Evolutionary conservation across 148 eudicot genomes (phyloP), one percentile per base, ranked within the genome.

Genomic region (Pharnaceum exiguum): DNA sequence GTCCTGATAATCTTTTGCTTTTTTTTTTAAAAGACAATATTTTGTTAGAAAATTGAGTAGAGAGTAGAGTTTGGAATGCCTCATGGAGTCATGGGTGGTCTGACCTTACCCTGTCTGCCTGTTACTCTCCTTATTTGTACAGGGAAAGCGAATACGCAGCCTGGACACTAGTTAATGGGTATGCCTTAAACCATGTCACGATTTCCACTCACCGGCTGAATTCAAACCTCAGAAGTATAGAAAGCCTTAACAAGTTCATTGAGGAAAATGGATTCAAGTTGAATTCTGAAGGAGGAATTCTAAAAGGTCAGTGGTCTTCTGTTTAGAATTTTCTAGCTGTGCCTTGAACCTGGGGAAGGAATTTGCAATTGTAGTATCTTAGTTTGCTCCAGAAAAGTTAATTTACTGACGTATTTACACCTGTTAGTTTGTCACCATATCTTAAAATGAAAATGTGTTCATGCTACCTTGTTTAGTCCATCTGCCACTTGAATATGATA

Each of bases 91-190:
- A 1, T 7, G 10, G 18, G 29, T n/a, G n/a, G 38, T 24, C 15
- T 57, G 24, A 18, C 24, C 9, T 18, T 2, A 17, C 24, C 21
- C 23, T 25, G n/a, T n/a, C n/a, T n/a, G n/a, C n/a, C n/a, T n/a
- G n/a, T n/a, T n/a, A n/a, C n/a, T n/a, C n/a, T n/a, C n/a, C n/a
- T 37, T 30, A 23, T 22, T 45, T 72, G 30, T 63, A 4, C 82
- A 93, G 99, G 71, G 99, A 93, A 74, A 93, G 99, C 49, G 99
- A 93, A 66, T 93, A 93, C 67, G 99, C 99, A 40, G 99, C 99
- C 12, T 93, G 99, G 99, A 93, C 99, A 44, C 86, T 93, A 28
- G 96, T 93, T 27, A 93, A 93, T 71, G 99, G 96, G 56, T 88
- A 85, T 65, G 86, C 96, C 28, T 58, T 93, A 56, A 93, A 93